Evolutionary conservation across 257 asterid species (phyloP), one percentile per base, ranked within the genome.

Genomic region (Solanum habrochaites): DNA sequence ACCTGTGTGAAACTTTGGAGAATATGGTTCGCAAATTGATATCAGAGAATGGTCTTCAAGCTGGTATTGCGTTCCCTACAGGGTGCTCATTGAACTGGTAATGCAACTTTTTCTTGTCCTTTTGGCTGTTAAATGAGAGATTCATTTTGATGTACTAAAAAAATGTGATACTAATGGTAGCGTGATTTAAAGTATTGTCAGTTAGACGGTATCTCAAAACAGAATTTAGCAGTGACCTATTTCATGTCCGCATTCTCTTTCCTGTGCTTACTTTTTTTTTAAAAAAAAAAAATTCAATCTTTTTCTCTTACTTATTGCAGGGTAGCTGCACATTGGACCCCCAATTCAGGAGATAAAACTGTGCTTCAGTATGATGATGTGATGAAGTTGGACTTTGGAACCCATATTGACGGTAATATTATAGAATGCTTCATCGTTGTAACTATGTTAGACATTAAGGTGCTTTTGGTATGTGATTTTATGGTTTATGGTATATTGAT

Each of bases 301-400:
- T 39, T 83, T 45, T 67, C 47, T 85, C 32, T 78, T 78, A 73
- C 62, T 70, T 64, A 56, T 72, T 87, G 86, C 92, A 97, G 99
- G 99, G 99, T 97, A 83, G 99, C 99, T 83, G 99, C 99, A 80
- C 99, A 97, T 87, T 97, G 99, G 98, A 97, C 99, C 52, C 99
- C 99, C 88, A 97, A 97, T 89, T 73, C 95, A 83, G 99, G 99
- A 27, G 99, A 97, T 87, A 95, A 92, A 91, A 96, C 99, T 89
- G 98, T 97, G 88, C 99, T 97, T 85, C 98, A 96, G 88, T 95
- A 96, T 85, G 98, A 97, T 88, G 99, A 97, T 89, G 99, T 97
- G 87, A 95, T 97, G 98, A 97, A 97, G 92, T 92, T 97, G 88
- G 99, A 97, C 92, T 97, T 97, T 89, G 99, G 99, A 88, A 97